Evolutionary conservation across 2,329 filamentous ascomycete genomes (phyloP).

Genomic region (Karstenula rhodostoma): DNA sequence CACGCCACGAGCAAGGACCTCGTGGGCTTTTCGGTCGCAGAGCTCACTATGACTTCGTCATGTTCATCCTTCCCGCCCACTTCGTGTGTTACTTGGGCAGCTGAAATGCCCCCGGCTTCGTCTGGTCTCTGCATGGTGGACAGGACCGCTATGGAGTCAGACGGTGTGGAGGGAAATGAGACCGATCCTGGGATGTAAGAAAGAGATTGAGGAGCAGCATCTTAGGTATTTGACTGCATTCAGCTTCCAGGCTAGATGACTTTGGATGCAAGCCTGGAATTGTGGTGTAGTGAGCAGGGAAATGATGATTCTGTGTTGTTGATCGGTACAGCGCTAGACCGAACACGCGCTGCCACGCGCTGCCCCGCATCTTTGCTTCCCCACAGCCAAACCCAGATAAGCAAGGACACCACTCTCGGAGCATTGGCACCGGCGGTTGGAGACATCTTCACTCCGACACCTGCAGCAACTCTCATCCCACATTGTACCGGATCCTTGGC

Average conservation of each 20-base stretch:
- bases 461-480: neutral
- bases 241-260: neutral
- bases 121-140: slow-evolving; percentile 10
- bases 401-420: slow-evolving; percentile 22
- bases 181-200: neutral
- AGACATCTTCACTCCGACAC: slow-evolving; percentile 6
- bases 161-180: neutral
- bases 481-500: neutral
- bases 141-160: neutral
- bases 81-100: neutral
- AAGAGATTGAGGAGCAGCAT: neutral
- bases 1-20: slow-evolving; percentile 27
- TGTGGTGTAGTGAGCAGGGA: neutral
- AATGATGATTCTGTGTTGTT: neutral
- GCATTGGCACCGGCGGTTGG: slow-evolving; percentile 26
- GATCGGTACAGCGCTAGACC: slow-evolving; percentile 5
- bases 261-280: too few relatives aligned
- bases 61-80: neutral
- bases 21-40: slow-evolving; percentile 27
- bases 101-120: neutral
- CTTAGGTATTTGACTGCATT: slow-evolving; percentile 4
- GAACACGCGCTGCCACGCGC: slow-evolving; percentile 6
- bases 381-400: slow-evolving; percentile 3
- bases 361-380: slow-evolving; percentile 14
- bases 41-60: slow-evolving; percentile 28